These are phyloP conservation scores for Penicillium diatomitis DNA, from an alignment of 495 filamentous ascomycete genomes.

Conservation along the genomic window DNA sequence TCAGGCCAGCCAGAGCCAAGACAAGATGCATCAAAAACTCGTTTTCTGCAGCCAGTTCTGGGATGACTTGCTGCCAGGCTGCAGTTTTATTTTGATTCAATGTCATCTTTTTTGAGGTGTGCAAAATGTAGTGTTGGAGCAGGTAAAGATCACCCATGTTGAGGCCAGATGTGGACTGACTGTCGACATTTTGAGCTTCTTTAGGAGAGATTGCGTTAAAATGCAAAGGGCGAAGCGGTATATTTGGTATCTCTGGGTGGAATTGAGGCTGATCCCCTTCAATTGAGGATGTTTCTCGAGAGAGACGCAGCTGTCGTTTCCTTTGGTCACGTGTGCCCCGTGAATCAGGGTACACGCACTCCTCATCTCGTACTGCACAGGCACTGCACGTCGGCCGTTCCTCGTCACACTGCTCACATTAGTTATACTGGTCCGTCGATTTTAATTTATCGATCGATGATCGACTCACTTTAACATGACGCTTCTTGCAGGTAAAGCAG, in stretches of 20 bases:
- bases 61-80: conserved; percentile 16
- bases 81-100: conserved; percentile 5
- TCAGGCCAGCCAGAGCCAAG: conserved; percentile 17
- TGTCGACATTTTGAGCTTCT: background rate
- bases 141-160: conserved; percentile 19
- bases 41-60: conserved; percentile 6
- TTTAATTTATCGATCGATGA: background rate
- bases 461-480: conserved; percentile 12
- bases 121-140: conserved; percentile 11
- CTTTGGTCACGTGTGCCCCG: background rate
- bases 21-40: conserved; percentile 10
- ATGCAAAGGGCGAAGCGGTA: conserved; percentile 3
- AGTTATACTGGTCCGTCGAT: background rate
- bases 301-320: background rate
- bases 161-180: background rate
- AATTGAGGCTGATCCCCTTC: background rate
- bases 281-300: background rate
- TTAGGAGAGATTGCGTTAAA: background rate
- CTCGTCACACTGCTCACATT: conserved; percentile 17
- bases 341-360: conserved; percentile 10
- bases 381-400: conserved; percentile 16
- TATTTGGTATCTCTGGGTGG: background rate
- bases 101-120: conserved; percentile 15
- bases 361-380: conserved; percentile 8
- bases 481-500: conserved; percentile 13